A percentile compares a stretch with the other conserved stretches of the same genome.
Evolutionary conservation across 1,284 basidiomycete genomes (phyloP).

Genomic region (Tilletia walkeri): DNA sequence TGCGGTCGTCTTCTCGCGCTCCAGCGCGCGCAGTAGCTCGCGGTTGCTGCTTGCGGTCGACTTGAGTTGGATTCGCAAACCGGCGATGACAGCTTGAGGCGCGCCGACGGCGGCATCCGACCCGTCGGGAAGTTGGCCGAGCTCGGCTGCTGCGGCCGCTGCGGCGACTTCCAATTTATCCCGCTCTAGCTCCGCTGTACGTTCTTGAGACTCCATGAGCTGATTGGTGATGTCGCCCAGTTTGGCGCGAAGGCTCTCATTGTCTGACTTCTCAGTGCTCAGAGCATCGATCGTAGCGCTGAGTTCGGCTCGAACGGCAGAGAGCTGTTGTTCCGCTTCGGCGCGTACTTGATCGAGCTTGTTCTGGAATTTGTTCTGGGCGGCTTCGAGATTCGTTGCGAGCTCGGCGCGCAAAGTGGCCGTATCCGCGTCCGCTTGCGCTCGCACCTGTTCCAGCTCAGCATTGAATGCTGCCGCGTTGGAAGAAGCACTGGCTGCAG

Average conservation of each 20-base stretch:
- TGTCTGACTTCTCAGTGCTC: neutral
- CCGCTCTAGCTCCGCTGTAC: slow-evolving; percentile 2
- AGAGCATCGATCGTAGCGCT: slow-evolving; percentile 20
- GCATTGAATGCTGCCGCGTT: neutral
- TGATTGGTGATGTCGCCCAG: slow-evolving; percentile 7
- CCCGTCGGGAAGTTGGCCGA: slow-evolving; percentile 6
- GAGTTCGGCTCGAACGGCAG: slow-evolving; percentile 34
- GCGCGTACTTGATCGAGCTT: slow-evolving; percentile 29
- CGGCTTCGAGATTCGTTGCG: slow-evolving; percentile 22
- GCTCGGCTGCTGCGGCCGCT: slow-evolving; percentile 14
- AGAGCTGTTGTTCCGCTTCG: slow-evolving; percentile 32
- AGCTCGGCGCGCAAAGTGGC: neutral
- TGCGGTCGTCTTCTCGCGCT: slow-evolving; percentile 69
- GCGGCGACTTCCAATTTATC: slow-evolving; percentile 8
- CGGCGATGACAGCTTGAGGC: slow-evolving; percentile 15
- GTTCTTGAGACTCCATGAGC: neutral
- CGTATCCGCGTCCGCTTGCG: slow-evolving; percentile 21
- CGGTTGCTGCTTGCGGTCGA: slow-evolving; percentile 11
- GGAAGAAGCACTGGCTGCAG: neutral
- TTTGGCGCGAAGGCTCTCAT: neutral
- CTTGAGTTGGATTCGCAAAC: slow-evolving; percentile 9
- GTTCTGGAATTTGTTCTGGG: slow-evolving; percentile 24
- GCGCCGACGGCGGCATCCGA: slow-evolving; percentile 10
- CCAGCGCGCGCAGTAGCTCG: slow-evolving; percentile 62
- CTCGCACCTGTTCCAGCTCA: neutral